Conservation (phyloP, 129 eudicot genomes). For the Centaurea solstitialis region DNA sequence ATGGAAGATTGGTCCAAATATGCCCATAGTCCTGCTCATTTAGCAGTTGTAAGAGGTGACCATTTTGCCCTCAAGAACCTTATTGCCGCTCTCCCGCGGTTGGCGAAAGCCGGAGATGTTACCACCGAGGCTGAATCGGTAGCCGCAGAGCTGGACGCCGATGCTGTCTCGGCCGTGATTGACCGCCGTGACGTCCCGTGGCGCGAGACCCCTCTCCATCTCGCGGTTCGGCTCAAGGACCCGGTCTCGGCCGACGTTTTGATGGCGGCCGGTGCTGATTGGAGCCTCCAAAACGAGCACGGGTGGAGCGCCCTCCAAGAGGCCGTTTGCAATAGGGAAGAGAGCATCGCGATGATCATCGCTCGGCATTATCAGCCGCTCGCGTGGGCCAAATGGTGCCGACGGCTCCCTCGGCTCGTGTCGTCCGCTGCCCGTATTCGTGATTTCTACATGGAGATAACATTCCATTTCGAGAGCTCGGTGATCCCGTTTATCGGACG, state of each 20-base stretch:
- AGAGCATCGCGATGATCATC: constrained; percentile 81
- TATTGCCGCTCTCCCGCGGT: constrained; percentile 51
- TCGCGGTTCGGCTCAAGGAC: constrained; percentile 83
- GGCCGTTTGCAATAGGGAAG: constrained; percentile 83
- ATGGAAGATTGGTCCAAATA: constrained; percentile 85
- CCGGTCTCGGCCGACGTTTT: constrained; percentile 69
- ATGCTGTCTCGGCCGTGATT: constrained; percentile 61
- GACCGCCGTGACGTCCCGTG: constrained; percentile 90
- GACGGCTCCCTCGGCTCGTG: constrained; percentile 75
- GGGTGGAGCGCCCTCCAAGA: constrained; percentile 98
- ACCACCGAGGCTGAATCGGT: constrained; percentile 67
- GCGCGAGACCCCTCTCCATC: constrained; percentile 86
- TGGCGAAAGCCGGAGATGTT: constrained; percentile 85
- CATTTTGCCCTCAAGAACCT: constrained; percentile 48
- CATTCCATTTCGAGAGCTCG: constrained; percentile 84
- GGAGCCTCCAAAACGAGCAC: constrained; percentile 91
- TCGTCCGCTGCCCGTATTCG: constrained; percentile 77
- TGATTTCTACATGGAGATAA: constrained; percentile 90
- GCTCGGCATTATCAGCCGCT: constrained; percentile 88
- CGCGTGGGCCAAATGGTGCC: constrained; percentile 97
- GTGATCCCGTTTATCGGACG: constrained; percentile 86
- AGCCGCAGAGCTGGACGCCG: constrained; percentile 71
- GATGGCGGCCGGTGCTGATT: constrained; percentile 94
- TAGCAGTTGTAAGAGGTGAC: constrained; percentile 65
- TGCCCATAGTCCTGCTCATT: constrained; percentile 76